Evolutionary conservation across 352 stramenopile species (phyloP).

Genomic region (Phytophthora europaea): DNA sequence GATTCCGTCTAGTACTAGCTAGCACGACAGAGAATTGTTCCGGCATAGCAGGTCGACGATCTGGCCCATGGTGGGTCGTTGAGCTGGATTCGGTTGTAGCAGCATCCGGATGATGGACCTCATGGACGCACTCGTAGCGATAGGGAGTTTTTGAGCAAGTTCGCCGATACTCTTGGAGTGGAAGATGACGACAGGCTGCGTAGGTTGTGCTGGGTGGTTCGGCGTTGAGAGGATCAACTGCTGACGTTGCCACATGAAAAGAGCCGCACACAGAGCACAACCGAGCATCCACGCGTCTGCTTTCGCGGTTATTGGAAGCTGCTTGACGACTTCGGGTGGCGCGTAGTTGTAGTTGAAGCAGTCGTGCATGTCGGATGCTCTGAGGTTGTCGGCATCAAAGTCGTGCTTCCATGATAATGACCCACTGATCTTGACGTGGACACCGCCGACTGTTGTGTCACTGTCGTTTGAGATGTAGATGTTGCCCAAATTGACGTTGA

Average conservation of each 20-base stretch:
- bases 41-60: conserved; percentile 61
- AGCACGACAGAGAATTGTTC: conserved; percentile 6
- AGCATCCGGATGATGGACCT: conserved; percentile 74
- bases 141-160: conserved; percentile 57
- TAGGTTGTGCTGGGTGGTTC: conserved; percentile 7
- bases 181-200: conserved; percentile 36
- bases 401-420: conserved; percentile 56
- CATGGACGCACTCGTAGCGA: conserved; percentile 50
- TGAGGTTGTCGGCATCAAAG: conserved; percentile 45
- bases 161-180: conserved; percentile 55
- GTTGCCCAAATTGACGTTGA: conserved; percentile 66
- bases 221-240: conserved; percentile 36
- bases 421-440: conserved; percentile 49
- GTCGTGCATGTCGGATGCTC: conserved; percentile 44
- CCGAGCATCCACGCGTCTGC: conserved; percentile 76
- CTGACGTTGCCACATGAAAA: conserved; percentile 62
- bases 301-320: conserved; percentile 51
- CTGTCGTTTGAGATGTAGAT: conserved; percentile 45
- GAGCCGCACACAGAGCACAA: conserved; percentile 59
- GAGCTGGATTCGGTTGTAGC: conserved; percentile 62
- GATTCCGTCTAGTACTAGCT: conserved; percentile 3
- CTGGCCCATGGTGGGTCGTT: conserved; percentile 69
- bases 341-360: conserved; percentile 48
- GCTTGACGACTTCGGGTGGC: conserved; percentile 54
- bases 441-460: not conserved